phyloP scores from a whole-genome alignment of 2,329 filamentous ascomycete genomes.

The Cytospora paraplurivora region DNA sequence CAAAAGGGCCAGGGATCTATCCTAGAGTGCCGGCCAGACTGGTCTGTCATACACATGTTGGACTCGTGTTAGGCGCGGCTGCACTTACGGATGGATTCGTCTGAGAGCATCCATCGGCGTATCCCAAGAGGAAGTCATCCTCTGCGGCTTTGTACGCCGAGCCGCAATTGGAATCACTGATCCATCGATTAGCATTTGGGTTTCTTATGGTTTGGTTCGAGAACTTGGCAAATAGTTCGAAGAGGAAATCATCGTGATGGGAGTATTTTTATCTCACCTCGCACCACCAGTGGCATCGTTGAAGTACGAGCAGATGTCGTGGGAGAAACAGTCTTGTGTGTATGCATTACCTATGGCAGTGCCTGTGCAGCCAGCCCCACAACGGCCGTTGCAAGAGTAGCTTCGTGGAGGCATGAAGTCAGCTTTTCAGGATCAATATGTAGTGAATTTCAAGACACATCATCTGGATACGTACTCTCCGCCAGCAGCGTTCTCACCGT shows the following conservation, averaged over 20 bases:
- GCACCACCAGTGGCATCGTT: conserved; percentile 50
- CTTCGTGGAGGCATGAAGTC: conserved; percentile 33
- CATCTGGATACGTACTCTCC: conserved; percentile 46
- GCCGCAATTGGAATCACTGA: conserved; percentile 51
- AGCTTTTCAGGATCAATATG: neutral
- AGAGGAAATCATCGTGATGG: too few species aligned
- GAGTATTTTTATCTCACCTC: conserved; percentile 37
- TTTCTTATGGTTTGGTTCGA: too few species aligned
- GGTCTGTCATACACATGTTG: too few species aligned
- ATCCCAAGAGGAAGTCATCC: conserved; percentile 46
- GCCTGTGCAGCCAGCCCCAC: conserved; percentile 49
- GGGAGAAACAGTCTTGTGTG: conserved; percentile 53
- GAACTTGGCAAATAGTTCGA: too few species aligned
- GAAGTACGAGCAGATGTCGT: conserved; percentile 55
- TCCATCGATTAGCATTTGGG: conserved; percentile 6
- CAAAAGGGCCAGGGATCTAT: neutral
- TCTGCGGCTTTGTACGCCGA: conserved; percentile 45
- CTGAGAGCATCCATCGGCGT: conserved; percentile 39
- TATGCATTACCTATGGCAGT: conserved; percentile 49
- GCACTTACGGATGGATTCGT: conserved; percentile 42
- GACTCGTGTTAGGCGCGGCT: neutral
- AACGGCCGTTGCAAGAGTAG: conserved; percentile 53
- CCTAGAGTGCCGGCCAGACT: neutral
- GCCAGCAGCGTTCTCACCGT: conserved; percentile 44
- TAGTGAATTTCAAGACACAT: neutral